A percentile compares a stretch with the other conserved stretches of the same genome.
These are phyloP conservation scores for Heracleum sosnowskyi DNA, from an alignment of 129 eudicot species.

Conservation along the genomic window DNA sequence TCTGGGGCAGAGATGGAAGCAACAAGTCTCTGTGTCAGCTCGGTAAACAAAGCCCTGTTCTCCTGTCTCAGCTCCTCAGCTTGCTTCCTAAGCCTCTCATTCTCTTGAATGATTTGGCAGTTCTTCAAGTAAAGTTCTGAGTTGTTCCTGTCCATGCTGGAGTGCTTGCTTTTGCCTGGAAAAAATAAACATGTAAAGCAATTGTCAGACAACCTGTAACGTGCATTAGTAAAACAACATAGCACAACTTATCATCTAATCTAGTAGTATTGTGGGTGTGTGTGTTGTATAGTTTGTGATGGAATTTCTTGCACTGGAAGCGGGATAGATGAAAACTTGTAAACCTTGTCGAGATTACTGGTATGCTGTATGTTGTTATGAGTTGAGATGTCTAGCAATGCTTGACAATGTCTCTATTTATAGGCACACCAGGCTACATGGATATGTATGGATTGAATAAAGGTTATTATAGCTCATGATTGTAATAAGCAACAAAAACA, in stretches of 20 bases:
- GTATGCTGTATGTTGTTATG: neutral
- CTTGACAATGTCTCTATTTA: neutral
- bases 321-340: neutral
- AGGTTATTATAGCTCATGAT: neutral
- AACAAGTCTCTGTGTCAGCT: conserved; percentile 34
- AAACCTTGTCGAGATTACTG: neutral
- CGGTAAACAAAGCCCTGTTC: conserved; percentile 48
- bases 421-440: neutral
- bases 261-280: neutral
- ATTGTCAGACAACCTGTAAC: neutral
- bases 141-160: conserved; percentile 40
- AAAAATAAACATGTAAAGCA: conserved; percentile 4
- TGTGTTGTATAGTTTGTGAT: neutral
- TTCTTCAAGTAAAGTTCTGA: conserved; percentile 21
- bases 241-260: neutral
- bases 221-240: neutral
- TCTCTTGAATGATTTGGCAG: conserved; percentile 50
- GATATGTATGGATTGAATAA: neutral
- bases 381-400: neutral
- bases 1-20: conserved; percentile 22
- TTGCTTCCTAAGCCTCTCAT: conserved; percentile 53
- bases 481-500: conserved; percentile 11
- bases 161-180: conserved; percentile 17
- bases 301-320: neutral
- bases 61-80: conserved; percentile 51